These are phyloP conservation scores for Trametes hirsuta DNA, from an alignment of 1,284 basidiomycete genomes.

Conservation along the genomic window DNA sequence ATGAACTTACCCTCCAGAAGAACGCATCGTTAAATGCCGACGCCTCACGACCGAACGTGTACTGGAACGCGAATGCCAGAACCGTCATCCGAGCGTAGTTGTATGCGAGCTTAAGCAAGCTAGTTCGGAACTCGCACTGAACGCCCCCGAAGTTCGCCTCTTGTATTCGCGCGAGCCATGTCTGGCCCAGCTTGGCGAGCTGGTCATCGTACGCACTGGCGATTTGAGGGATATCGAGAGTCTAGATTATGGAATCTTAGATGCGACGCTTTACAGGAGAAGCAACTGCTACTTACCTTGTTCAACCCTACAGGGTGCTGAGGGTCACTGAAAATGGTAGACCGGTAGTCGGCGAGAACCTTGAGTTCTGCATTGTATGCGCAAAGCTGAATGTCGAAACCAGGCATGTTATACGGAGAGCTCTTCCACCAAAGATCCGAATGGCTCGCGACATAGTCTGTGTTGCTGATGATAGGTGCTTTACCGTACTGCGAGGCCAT, in stretches of 20 bases:
- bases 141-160: slow-evolving; percentile 54
- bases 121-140: slow-evolving; percentile 62
- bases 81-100: slow-evolving; percentile 71
- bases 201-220: slow-evolving; percentile 70
- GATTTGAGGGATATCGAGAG: slow-evolving; percentile 63
- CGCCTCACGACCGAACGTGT: slow-evolving; percentile 63
- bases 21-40: slow-evolving; percentile 58
- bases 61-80: slow-evolving; percentile 77
- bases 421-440: slow-evolving; percentile 75
- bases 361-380: slow-evolving; percentile 75
- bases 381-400: slow-evolving; percentile 78
- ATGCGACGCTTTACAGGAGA: neutral
- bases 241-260: slow-evolving; percentile 39
- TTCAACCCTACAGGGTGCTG: slow-evolving; percentile 73
- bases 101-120: slow-evolving; percentile 64
- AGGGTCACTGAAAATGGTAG: slow-evolving; percentile 73
- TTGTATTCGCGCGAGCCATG: slow-evolving; percentile 56
- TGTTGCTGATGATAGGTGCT: slow-evolving; percentile 70
- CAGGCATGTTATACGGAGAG: slow-evolving; percentile 65
- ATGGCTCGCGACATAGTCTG: slow-evolving; percentile 77
- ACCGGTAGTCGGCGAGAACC: slow-evolving; percentile 61
- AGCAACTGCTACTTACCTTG: slow-evolving; percentile 48
- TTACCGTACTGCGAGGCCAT: slow-evolving; percentile 85
- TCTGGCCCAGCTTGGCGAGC: slow-evolving; percentile 51
- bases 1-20: slow-evolving; percentile 59